Conservation (phyloP, 192 early-diverging fungal species). For the Coemansia sp. region DNA sequence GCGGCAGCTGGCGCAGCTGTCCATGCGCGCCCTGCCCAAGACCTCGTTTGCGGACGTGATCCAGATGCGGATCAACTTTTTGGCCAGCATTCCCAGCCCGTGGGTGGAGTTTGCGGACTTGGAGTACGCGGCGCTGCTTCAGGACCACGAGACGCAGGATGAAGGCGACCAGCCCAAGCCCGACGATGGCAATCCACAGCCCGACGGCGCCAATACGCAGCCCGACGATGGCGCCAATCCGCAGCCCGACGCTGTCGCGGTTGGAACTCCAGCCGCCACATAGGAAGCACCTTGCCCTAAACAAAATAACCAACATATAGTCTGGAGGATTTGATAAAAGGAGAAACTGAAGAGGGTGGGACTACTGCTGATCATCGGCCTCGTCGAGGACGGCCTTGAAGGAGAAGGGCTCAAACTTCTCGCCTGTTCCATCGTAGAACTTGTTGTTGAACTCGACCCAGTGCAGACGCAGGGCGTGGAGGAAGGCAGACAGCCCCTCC, state of each 20-base stretch:
- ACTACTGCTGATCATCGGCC: conserved; percentile 32
- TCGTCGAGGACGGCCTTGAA: conserved; percentile 54
- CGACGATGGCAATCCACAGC: no score
- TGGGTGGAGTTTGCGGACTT: conserved; percentile 51
- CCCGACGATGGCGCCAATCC: no score
- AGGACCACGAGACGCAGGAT: conserved; percentile 39
- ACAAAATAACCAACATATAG: no score
- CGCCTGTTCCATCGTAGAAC: conserved; percentile 90
- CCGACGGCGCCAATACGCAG: no score
- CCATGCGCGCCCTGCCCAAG: conserved; percentile 38
- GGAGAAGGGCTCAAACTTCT: conserved; percentile 86
- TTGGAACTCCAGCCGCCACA: no score
- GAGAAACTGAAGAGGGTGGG: no score
- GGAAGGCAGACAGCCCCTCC: conserved; percentile 83
- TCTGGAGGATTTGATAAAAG: no score
- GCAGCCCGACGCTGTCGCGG: no score
- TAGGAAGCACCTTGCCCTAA: no score
- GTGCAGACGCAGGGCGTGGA: conserved; percentile 89
- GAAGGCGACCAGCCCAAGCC: no score
- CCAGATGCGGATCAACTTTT: conserved; percentile 40
- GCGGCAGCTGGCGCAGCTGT: conserved; percentile 43
- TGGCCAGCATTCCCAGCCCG: conserved; percentile 40
- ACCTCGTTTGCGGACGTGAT: conserved; percentile 40
- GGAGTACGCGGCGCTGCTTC: conserved; percentile 46
- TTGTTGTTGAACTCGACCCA: conserved; percentile 99